phyloP scores from a whole-genome alignment of 768 basidiomycete genomes.

The Zangia roseola region DNA sequence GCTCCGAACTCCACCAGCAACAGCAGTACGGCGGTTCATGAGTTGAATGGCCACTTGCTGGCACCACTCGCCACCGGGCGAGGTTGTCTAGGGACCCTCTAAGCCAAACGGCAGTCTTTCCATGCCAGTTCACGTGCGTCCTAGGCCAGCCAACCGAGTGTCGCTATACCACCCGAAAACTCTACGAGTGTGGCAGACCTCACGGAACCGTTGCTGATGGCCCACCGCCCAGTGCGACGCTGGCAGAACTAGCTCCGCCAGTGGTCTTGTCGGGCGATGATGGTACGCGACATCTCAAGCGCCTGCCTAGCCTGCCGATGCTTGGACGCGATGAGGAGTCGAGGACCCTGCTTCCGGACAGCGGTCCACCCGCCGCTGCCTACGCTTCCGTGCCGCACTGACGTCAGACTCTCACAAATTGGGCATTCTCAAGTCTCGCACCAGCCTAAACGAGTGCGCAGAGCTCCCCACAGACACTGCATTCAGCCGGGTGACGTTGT shows the following conservation, averaged over 20 bases:
- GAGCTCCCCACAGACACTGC: neutral
- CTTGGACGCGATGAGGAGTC: constrained; percentile 9
- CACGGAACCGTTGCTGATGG: constrained; percentile 16
- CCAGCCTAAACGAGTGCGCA: constrained; percentile 7
- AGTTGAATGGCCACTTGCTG: constrained; percentile 2
- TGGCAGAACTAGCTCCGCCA: constrained; percentile 20
- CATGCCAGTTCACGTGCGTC: constrained; percentile 13
- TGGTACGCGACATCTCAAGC: constrained; percentile 16
- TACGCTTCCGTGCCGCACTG: neutral
- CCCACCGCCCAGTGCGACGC: constrained; percentile 16
- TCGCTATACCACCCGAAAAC: constrained; percentile 31
- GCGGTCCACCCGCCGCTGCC: constrained; percentile 9
- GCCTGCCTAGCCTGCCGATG: constrained; percentile 25
- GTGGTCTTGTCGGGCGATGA: constrained; percentile 10
- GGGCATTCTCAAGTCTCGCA: constrained; percentile 16
- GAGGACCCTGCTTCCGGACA: too few species aligned
- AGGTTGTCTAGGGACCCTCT: constrained; percentile 6
- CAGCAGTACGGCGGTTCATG: constrained; percentile 11
- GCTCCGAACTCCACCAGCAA: constrained; percentile 10
- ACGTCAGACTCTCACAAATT: constrained; percentile 10
- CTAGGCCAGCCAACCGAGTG: constrained; percentile 23
- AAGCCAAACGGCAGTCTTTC: constrained; percentile 11
- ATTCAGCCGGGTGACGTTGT: constrained; percentile 17
- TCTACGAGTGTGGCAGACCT: constrained; percentile 29
- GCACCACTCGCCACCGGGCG: constrained; percentile 5